Conservation (phyloP, 108 stramenopile genomes). For the Chaetoceros tenuissimus region DNA sequence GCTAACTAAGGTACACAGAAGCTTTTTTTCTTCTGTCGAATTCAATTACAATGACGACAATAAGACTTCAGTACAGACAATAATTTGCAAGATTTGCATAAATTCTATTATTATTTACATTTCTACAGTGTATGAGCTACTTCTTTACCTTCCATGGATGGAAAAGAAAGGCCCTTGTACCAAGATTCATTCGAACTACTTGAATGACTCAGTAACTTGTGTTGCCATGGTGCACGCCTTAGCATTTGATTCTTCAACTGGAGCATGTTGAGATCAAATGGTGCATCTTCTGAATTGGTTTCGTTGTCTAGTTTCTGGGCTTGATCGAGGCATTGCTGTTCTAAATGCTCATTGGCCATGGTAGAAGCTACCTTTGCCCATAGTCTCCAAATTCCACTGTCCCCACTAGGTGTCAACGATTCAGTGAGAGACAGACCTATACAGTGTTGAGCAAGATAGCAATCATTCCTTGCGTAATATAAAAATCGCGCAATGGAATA, state of each 20-base stretch:
- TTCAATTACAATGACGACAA: too few species aligned
- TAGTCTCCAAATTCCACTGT: conserved; percentile 47
- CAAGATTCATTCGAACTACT: background rate
- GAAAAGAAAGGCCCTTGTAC: background rate
- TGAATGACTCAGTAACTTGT: background rate
- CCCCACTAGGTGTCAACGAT: conserved; percentile 38
- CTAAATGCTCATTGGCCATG: conserved; percentile 47
- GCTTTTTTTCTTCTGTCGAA: too few species aligned
- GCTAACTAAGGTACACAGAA: too few species aligned
- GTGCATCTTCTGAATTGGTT: background rate
- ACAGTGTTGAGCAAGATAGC: conserved; percentile 63
- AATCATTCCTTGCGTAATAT: conserved; percentile 33
- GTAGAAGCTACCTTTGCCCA: conserved; percentile 56
- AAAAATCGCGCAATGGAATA: conserved; percentile 57
- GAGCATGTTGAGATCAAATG: background rate
- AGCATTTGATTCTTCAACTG: background rate
- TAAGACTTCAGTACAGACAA: too few species aligned
- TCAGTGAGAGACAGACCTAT: conserved; percentile 61
- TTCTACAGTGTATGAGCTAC: too few species aligned
- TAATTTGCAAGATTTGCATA: too few species aligned
- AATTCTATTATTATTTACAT: too few species aligned
- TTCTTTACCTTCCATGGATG: too few species aligned
- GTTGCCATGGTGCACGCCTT: background rate
- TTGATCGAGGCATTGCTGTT: conserved; percentile 37
- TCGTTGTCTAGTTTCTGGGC: background rate